phyloP scores from a whole-genome alignment of 805 yeast genomes.

The Zygoascus bituminiphila region DNA sequence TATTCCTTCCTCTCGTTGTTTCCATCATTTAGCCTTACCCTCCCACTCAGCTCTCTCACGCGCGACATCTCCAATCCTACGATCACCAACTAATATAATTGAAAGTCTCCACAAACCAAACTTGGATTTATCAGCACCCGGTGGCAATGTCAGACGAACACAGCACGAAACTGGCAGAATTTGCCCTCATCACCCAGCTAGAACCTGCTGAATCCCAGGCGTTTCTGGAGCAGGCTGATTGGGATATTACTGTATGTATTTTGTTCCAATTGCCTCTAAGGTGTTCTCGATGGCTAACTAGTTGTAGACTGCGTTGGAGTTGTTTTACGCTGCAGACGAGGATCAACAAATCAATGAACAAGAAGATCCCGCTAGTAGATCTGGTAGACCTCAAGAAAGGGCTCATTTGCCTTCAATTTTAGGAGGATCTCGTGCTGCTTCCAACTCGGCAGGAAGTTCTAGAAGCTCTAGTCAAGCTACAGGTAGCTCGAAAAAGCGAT shows the following conservation, averaged over 20 bases:
- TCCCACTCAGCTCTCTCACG: too few species aligned
- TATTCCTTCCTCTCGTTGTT: too few species aligned
- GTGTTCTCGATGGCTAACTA: neutral
- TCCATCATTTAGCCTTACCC: neutral
- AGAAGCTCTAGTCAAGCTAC: conserved; percentile 2
- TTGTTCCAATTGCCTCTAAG: neutral
- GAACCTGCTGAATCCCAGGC: conserved; percentile 34
- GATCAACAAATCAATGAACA: neutral
- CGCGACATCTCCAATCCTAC: too few species aligned
- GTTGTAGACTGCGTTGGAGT: conserved; percentile 10
- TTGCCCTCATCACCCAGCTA: conserved; percentile 32
- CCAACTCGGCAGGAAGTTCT: conserved; percentile 5
- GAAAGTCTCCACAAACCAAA: too few species aligned
- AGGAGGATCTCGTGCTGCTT: conserved; percentile 5
- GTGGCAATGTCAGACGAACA: conserved; percentile 9
- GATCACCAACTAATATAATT: too few species aligned
- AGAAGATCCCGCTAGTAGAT: neutral
- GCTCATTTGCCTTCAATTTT: neutral
- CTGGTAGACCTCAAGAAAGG: conserved; percentile 2
- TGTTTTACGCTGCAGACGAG: conserved; percentile 6
- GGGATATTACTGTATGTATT: conserved; percentile 24
- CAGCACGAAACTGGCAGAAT: conserved; percentile 23
- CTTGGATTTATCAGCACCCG: neutral
- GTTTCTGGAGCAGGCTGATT: conserved; percentile 29
- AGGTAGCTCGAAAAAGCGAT: conserved; percentile 11